Evolutionary conservation across 2,329 filamentous ascomycete species (phyloP).

Genomic region (Ophiocordyceps sinensis): DNA sequence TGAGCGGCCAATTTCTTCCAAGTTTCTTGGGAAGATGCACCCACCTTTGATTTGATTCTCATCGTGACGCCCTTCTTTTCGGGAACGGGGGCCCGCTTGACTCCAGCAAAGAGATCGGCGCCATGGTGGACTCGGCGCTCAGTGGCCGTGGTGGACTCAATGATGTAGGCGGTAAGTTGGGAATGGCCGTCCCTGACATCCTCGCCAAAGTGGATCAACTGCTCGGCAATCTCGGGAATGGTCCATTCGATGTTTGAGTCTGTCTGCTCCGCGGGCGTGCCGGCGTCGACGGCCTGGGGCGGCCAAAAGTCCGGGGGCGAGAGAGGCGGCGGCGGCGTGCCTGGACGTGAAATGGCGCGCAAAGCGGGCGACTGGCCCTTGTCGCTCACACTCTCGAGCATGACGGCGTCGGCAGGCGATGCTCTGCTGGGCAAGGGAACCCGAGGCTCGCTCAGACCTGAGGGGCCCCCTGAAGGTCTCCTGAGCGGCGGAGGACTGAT

Average conservation of each 20-base stretch:
- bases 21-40: neutral
- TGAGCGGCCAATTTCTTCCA: conserved; percentile 5
- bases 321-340: neutral
- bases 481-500: conserved; percentile 16
- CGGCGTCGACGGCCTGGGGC: conserved; percentile 1
- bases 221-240: conserved; percentile 24
- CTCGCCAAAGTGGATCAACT: conserved; percentile 23
- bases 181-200: conserved; percentile 32
- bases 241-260: conserved; percentile 22
- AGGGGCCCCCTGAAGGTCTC: conserved; percentile 3
- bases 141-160: conserved; percentile 27
- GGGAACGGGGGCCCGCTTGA: conserved; percentile 21
- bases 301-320: neutral
- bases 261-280: conserved; percentile 9
- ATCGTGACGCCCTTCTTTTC: conserved; percentile 25
- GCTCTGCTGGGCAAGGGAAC: too few species aligned
- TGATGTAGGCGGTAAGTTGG: conserved; percentile 27
- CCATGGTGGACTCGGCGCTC: conserved; percentile 25
- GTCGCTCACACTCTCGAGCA: too few species aligned
- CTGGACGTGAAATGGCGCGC: neutral
- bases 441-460: neutral
- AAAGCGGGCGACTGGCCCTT: too few species aligned
- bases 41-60: conserved; percentile 36
- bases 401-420: too few species aligned
- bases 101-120: conserved; percentile 31